phyloP scores from a whole-genome alignment of 2,329 filamentous ascomycete genomes.

The Botrytis deweyae region DNA sequence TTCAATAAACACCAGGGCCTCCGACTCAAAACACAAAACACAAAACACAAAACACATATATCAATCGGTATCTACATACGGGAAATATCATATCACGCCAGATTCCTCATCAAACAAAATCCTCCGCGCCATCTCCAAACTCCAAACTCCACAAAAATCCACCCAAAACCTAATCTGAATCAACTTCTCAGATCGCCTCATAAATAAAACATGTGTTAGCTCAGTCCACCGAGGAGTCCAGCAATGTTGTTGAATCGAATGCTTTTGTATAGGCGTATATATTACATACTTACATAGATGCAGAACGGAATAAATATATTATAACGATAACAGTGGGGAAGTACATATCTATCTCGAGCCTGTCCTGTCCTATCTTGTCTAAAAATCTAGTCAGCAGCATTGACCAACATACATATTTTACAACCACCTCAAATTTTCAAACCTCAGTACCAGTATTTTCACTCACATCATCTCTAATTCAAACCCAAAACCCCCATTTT shows the following conservation, averaged over 20 bases:
- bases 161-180: slow-evolving; percentile 10
- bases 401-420: background rate
- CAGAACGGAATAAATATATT: background rate
- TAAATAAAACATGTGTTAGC: slow-evolving; percentile 1
- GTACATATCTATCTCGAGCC: background rate
- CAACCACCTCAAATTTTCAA: background rate
- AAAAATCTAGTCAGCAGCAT: background rate
- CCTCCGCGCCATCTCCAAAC: background rate
- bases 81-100: background rate
- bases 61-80: background rate
- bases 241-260: background rate
- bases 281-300: background rate
- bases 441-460: background rate
- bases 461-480: background rate
- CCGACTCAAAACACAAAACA: background rate
- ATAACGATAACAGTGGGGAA: background rate
- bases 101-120: background rate
- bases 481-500: background rate
- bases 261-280: background rate
- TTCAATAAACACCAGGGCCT: background rate
- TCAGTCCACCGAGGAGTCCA: background rate
- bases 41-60: background rate
- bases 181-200: slow-evolving; percentile 12
- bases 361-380: too few relatives aligned
- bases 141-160: background rate